Evolutionary conservation across 768 basidiomycete genomes (phyloP), one percentile per base, ranked within the genome.

Genomic region (Leucogyrophana mollusca): DNA sequence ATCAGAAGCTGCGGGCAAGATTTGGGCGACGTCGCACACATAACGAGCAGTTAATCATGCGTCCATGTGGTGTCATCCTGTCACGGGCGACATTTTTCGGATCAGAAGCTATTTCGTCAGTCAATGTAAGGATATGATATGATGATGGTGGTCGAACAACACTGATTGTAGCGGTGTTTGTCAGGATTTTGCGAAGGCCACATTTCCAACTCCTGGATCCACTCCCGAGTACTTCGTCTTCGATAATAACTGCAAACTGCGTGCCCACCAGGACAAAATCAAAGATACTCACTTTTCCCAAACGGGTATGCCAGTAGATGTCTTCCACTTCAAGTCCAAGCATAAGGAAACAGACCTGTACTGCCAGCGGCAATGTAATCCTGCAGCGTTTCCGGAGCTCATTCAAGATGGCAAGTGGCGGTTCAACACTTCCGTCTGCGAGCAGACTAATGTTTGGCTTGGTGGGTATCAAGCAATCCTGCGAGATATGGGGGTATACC

Each of bases 361-460:
- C 32, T 63, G 55, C 37, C 55, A 58, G 10, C 10, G 27, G 20
- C 46, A 66, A 42, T 65, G 61, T 38, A 67, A 66, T 45, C 67
- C 67, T 8, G 46, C 53, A 14, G 17, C 11, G 13, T 67, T 50
- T 45, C 52, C 53, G 5, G 59, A 64, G 23, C 54, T 68, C 9
- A 11, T 50, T 11, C 46, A 27, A 17, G 42, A 47, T n/a, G 54
- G 52, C 1, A 49, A 44, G 10, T 66, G 66, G 64, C 20, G 24
- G 4, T 69, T 69, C 59, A 68, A 68, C 45, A 62, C 65, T 1
- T 70, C 68, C 2, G 53, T 51, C 9, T 65, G 63, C 11, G 67
- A 70, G 43, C 61, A 67, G 46, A 56, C 57, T 0, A 70, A 70
- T 47, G 59, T 52, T 13, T 70, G 68, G 68, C 50, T 69, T 18